Evolutionary conservation across 139 green algal genomes (phyloP), one percentile per base, ranked within the genome.

Genomic region (Auxenochlorella pyrenoidosa): DNA sequence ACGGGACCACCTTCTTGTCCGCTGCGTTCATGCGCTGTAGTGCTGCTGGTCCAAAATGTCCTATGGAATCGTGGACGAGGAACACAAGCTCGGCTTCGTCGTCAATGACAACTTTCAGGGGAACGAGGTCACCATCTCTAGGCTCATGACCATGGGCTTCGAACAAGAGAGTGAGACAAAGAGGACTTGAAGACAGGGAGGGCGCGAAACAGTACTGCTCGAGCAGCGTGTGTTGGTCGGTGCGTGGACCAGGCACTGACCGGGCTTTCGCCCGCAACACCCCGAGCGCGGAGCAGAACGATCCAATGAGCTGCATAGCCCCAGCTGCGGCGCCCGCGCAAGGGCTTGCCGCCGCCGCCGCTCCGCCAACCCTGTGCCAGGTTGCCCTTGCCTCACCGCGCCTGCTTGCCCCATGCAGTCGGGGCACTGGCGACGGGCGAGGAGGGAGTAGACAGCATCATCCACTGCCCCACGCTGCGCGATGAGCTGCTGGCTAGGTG

Each of bases 401-500:
- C 32, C 66, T 40, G 30, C 66, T 24, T 30, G 47, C 6, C 72
- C 19, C 72, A 32, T 79, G 72, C 38, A 79, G 38, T 54, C 38
- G 72, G 38, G 13, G 40, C 72, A 18, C 36, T 32, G 41, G 36
- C 60, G 77, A 41, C 34, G 26, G 24, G 40, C 4, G 59, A 85
- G 26, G 58, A 73, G 28, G 54, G 38, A 3, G 72, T n/a, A 6
- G 60, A 68, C 41, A 38, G 68, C 44, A 47, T 90, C 63, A 79
- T 89, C 51, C 66, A 76, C 63, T 90, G 85, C 89, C 85, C 84
- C 32, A 90, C 79, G 6, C 70, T 90, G 54, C 84, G 85, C 22
- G 28, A 85, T 30, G 26, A 79, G 81, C 85, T 92, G 38, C 43
- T 78, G 44, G 76, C 75, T 15, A 54, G 82, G 82, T 79, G 41